These are phyloP conservation scores for Suillus brevipes DNA, from an alignment of 768 basidiomycete species.

Conservation along the genomic window DNA sequence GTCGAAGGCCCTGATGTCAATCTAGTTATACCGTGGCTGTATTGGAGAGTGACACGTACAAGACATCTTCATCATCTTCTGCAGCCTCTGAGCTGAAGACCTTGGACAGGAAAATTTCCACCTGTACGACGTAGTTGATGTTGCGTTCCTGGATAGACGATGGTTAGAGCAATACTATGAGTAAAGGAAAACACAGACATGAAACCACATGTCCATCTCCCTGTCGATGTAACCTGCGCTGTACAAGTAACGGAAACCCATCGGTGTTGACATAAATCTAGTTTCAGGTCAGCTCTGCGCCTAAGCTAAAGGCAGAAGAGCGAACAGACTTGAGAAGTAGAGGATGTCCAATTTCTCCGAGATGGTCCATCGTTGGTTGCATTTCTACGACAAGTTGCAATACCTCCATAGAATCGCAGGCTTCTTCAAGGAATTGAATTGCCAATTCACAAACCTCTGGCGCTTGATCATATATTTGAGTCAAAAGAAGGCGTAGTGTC, in stretches of 20 bases:
- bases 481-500: constrained; percentile 88
- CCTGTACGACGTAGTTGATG: constrained; percentile 87
- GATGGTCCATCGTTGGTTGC: constrained; percentile 92
- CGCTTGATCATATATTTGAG: constrained; percentile 93
- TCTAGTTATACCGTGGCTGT: constrained; percentile 3
- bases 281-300: constrained; percentile 2
- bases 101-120: constrained; percentile 87
- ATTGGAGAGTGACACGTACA: constrained; percentile 37
- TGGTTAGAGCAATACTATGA: constrained; percentile 10
- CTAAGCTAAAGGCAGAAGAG: neutral
- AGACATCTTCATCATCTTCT: constrained; percentile 67
- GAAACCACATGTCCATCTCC: constrained; percentile 96
- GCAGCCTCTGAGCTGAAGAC: constrained; percentile 58
- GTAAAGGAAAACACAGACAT: constrained; percentile 50
- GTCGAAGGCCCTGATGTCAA: constrained; percentile 62
- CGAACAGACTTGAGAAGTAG: constrained; percentile 76
- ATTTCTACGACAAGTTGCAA: constrained; percentile 91
- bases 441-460: constrained; percentile 90
- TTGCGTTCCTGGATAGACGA: constrained; percentile 77
- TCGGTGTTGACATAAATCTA: constrained; percentile 92
- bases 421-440: constrained; percentile 85
- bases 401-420: constrained; percentile 80
- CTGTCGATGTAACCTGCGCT: constrained; percentile 91
- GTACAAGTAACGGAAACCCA: constrained; percentile 90
- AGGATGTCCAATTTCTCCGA: constrained; percentile 90